Percentiles rank a stretch among this genome's conserved stretches.
Conservation (phyloP, 495 filamentous ascomycete species). For the Lasiosphaeris hirsuta region DNA sequence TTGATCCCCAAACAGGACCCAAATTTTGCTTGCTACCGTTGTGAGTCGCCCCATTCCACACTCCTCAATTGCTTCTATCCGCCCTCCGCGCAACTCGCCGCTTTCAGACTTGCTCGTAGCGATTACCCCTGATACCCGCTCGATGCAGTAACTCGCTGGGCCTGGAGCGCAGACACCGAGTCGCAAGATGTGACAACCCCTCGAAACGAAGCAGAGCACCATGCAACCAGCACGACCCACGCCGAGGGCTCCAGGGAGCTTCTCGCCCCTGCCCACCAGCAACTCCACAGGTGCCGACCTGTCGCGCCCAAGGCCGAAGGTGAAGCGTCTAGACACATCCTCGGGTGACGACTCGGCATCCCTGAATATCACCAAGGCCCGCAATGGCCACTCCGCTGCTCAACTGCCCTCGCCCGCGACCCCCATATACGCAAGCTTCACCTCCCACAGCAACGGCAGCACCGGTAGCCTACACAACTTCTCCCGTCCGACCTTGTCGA, state of each 20-base stretch:
- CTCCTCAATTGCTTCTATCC: no score
- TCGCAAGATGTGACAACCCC: slow-evolving; percentile 36
- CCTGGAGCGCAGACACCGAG: slow-evolving; percentile 4
- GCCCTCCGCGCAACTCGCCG: no score
- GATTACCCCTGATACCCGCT: neutral
- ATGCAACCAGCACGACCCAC: slow-evolving; percentile 51
- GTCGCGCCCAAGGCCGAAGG: slow-evolving; percentile 32
- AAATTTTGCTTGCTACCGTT: no score
- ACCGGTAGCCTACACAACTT: slow-evolving; percentile 50
- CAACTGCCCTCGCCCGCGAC: slow-evolving; percentile 28
- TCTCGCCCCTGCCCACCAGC: slow-evolving; percentile 47
- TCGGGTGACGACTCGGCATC: slow-evolving; percentile 39
- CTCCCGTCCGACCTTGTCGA: slow-evolving; percentile 47
- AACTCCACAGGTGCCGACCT: slow-evolving; percentile 30
- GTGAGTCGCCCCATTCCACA: no score
- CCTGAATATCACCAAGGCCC: slow-evolving; percentile 31
- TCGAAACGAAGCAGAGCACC: slow-evolving; percentile 21
- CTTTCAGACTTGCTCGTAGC: no score
- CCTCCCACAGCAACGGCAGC: slow-evolving; percentile 32
- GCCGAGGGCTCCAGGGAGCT: slow-evolving; percentile 51
- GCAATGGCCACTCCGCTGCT: slow-evolving; percentile 21
- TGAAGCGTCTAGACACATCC: slow-evolving; percentile 41
- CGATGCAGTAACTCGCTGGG: neutral
- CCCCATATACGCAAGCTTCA: slow-evolving; percentile 36
- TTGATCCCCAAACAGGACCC: no score